These are phyloP conservation scores for Ceriops tagal DNA, from an alignment of 345 rosid species.

Conservation along the genomic window DNA sequence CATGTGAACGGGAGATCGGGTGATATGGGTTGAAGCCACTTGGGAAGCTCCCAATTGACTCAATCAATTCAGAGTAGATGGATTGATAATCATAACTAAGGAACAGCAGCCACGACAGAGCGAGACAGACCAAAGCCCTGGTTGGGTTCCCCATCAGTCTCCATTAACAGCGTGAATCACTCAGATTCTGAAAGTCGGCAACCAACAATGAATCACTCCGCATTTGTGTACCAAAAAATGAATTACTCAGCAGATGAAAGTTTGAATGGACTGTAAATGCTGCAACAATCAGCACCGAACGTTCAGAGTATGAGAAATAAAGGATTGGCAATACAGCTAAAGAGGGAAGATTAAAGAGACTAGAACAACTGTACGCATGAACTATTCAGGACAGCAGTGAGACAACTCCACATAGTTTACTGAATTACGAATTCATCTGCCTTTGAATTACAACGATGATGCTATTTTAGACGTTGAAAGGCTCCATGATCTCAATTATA, in stretches of 20 bases:
- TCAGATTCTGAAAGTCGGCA: neutral
- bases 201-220: constrained; percentile 9
- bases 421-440: constrained; percentile 2
- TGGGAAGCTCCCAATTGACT: neutral
- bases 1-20: neutral
- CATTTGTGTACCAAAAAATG: neutral
- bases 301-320: no score
- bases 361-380: no score
- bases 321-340: no score
- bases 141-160: neutral
- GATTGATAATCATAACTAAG: neutral
- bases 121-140: neutral
- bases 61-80: neutral
- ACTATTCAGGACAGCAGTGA: no score
- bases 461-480: no score
- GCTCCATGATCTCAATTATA: no score
- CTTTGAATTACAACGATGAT: no score
- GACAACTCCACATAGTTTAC: constrained; percentile 10
- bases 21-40: neutral
- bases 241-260: no score
- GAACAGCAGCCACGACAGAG: neutral
- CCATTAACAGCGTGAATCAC: neutral
- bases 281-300: neutral
- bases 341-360: no score
- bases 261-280: no score